Evolutionary conservation across 2,329 filamentous ascomycete genomes (phyloP).

Genomic region (Elsinoe ampelina): DNA sequence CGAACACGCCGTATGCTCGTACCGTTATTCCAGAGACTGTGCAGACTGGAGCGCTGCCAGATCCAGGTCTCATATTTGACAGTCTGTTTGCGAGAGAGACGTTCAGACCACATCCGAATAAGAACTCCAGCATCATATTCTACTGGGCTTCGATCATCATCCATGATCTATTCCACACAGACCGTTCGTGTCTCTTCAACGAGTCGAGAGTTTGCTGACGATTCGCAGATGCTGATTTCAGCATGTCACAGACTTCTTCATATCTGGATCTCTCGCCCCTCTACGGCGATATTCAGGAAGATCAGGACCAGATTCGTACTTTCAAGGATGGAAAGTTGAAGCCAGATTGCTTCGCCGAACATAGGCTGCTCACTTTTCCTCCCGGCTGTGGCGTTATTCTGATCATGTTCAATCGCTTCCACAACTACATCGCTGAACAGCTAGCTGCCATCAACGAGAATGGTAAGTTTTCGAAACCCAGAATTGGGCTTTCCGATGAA

Average conservation of each 20-base stretch:
- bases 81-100: slow-evolving; percentile 47
- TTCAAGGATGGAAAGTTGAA: slow-evolving; percentile 65
- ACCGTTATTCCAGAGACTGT: slow-evolving; percentile 19
- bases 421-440: slow-evolving; percentile 63
- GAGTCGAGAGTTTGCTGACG: no score
- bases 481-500: slow-evolving; percentile 36
- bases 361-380: slow-evolving; percentile 60
- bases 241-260: slow-evolving; percentile 56
- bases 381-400: slow-evolving; percentile 62
- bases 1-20: slow-evolving; percentile 55
- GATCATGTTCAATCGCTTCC: slow-evolving; percentile 71
- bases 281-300: slow-evolving; percentile 52
- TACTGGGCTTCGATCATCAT: slow-evolving; percentile 67
- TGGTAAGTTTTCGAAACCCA: slow-evolving; percentile 51
- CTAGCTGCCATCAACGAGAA: slow-evolving; percentile 64
- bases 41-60: slow-evolving; percentile 57
- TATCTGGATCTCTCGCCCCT: slow-evolving; percentile 64
- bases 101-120: slow-evolving; percentile 53
- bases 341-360: slow-evolving; percentile 62
- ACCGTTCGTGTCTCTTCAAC: slow-evolving; percentile 24
- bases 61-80: slow-evolving; percentile 56
- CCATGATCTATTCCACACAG: slow-evolving; percentile 65
- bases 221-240: slow-evolving; percentile 41
- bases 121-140: slow-evolving; percentile 53
- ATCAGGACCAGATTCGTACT: slow-evolving; percentile 46